phyloP scores from a whole-genome alignment of 78 protist species.

The Dictyostelium capitatum region DNA sequence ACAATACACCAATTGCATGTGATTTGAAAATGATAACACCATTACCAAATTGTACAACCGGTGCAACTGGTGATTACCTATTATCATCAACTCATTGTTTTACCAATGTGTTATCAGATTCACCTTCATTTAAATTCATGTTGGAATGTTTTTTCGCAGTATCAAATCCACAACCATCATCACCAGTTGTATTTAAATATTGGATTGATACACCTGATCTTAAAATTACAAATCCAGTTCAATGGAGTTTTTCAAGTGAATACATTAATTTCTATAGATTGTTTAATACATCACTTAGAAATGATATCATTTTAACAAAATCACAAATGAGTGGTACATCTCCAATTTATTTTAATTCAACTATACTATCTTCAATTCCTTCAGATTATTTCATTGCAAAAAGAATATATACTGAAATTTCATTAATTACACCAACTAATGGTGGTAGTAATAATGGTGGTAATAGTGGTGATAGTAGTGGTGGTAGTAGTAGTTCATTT shows the following conservation, averaged over 20 bases:
- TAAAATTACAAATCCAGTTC: slow-evolving; percentile 31
- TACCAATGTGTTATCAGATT: not conserved
- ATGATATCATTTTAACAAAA: not conserved
- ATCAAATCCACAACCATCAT: not conserved
- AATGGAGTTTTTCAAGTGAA: slow-evolving; percentile 8
- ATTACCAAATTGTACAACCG: not conserved
- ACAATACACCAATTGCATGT: slow-evolving; percentile 20
- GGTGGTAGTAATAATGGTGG: not conserved
- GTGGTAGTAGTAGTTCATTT: not conserved
- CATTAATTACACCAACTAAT: not conserved
- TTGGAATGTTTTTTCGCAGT: slow-evolving; percentile 26
- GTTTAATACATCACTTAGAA: slow-evolving; percentile 5
- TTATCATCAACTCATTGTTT: slow-evolving; percentile 25
- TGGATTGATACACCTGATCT: slow-evolving; percentile 58
- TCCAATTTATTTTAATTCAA: slow-evolving; percentile 38
- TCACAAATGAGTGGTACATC: not conserved
- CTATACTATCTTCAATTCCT: slow-evolving; percentile 13
- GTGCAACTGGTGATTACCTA: slow-evolving; percentile 21
- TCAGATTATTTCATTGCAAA: slow-evolving; percentile 34
- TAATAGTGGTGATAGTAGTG: not conserved
- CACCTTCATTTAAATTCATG: slow-evolving; percentile 5
- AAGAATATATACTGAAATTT: slow-evolving; percentile 44
- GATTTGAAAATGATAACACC: not conserved
- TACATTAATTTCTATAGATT: slow-evolving; percentile 32
- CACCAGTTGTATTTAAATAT: not conserved